Base-by-base conservation (phyloP, 495 filamentous ascomycete genomes). In the Neurospora sp. region DNA sequence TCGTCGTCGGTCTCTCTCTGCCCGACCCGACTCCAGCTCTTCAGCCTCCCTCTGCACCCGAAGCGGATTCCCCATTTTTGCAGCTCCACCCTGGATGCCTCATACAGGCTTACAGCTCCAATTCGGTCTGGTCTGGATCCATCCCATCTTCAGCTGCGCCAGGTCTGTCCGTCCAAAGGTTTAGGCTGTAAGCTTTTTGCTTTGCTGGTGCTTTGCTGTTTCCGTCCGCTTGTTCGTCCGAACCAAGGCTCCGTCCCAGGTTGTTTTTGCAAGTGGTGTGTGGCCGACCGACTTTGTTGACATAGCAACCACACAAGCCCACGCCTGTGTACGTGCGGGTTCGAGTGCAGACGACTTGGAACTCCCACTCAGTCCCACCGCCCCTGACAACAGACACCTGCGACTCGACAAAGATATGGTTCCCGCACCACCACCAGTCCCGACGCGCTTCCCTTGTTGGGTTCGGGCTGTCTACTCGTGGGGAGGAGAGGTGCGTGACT, bases 381-480 rank as follows among this genome's bases (percentile, higher is more conserved):
- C 53, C 53, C 53, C 53, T 65, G 53, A 65, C 53, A 65, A 35
- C 45, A 53, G 45, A 53, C 45, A 22, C 45, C 45, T 53, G 45
- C 41, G 39, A 22, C 39, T 42, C 69, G 20, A 70, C 20, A 9
- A 39, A 31, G 31, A 35, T 18, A 87, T 86, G 85, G 82, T 81
- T 74, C 83, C 85, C 74, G 85, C 89, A 76, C 89, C 90, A 71
- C 86, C 89, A 73, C 82, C 82, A 74, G 81, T 97, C 75, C 96
- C 96, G 27, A 89, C 86, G 75, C 89, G 90, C 73, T 98, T 99
- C 80, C 96, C 96, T 45, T 98, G 96, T 83, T 97, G 96, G 94
- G 94, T 92, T 77, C 90, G 92, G 79, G 96, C 96, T 10, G 89
- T 97, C 68, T 98, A 98, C 80, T 98, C 94, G 44, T 99, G 93